Evolutionary conservation across 768 basidiomycete species (phyloP), one percentile per base, ranked within the genome.

Genomic region (Phanerochaete sordida): DNA sequence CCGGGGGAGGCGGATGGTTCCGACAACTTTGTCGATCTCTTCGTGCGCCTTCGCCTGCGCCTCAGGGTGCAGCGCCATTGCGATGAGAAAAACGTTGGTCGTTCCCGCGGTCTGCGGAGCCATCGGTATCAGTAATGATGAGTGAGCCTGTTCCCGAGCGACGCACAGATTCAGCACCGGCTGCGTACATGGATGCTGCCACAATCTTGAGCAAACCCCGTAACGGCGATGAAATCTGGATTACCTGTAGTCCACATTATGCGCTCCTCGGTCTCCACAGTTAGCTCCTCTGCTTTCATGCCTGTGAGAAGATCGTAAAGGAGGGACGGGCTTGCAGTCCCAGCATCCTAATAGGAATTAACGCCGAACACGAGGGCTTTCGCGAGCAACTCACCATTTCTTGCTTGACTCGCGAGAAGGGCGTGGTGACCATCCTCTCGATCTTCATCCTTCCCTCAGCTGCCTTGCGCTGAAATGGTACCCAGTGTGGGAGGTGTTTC

Each of bases 11-110:
- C 71, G 60, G 33, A 64, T 56, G 1, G 46, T 15, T 1, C 73
- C 73, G 15, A 72, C 49, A 23, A 67, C 68, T 2, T 54, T 7
- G 49, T 65, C 65, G 13, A 74, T 57, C 49, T 74, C 73, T 23
- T 65, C 64, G 21, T 69, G 71, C 7, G 70, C 73, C 16, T 57
- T 56, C 16, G 31, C 27, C 35, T 68, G 69, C 1, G 64, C 64
- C 3, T 68, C 65, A 15, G 68, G 73, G 35, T 72, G 51, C 1
- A 70, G 62, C 7, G 64, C 60, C 69, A 69, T 69, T 8, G 66
- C 70, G 9, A 70, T 62, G 52, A 70, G 62, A 58, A 70, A 71
- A 2, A 60, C 63, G n/a, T 58, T 52, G 11, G 65, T 54, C 0
- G 66, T 59, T 1, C 68, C 62, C 11, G 57, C 62, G 1, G 68